Base-by-base conservation (phyloP, 495 filamentous ascomycete species). In the Neurospora sp. region DNA sequence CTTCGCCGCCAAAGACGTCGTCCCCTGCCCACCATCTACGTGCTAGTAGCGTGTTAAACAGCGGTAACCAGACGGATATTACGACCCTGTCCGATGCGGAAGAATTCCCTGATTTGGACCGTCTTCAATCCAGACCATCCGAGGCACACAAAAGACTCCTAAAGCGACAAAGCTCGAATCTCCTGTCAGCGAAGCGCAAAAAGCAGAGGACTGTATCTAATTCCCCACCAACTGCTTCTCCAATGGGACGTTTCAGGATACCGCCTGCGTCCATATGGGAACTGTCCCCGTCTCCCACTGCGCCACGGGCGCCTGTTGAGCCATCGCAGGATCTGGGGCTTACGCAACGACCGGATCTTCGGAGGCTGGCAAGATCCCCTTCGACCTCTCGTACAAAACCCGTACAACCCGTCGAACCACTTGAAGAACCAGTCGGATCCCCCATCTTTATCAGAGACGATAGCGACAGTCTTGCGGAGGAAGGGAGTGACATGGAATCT, bases 51-150 rank as follows among this genome's bases (percentile, higher is more conserved):
- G 76, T 75, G 48, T 73, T 70, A 20, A 74, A 54, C 27, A 73
- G 27, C n/a, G 74, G 37, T 42, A 74, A 75, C 37, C 75, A 80
- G 37, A 81, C 79, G 38, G 80, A 82, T 69, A 70, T 69, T 20
- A 79, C 77, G 5, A 79, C 74, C 40, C 10, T 82, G 20, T 81
- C 79, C 23, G 78, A 77, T 54, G 82, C 81, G 39, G 84, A 84
- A 2, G 84, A 84, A 5, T 75, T 85, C 39, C 84, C 83, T 4
- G 72, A 78, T 39, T 69, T 84, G 38, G 76, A 81, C 12, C 71
- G 78, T 2, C 74, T 85, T 12, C 39, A 76, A 10, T 70, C 71
- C 40, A 69, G 72, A 10, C 72, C 73, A 2, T 23, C 69, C 6
- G 75, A 75, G 41, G 62, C 69, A 46, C 70, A 69, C 39, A 39